phyloP scores from a whole-genome alignment of 352 stramenopile genomes.

The Pythium brassicae region DNA sequence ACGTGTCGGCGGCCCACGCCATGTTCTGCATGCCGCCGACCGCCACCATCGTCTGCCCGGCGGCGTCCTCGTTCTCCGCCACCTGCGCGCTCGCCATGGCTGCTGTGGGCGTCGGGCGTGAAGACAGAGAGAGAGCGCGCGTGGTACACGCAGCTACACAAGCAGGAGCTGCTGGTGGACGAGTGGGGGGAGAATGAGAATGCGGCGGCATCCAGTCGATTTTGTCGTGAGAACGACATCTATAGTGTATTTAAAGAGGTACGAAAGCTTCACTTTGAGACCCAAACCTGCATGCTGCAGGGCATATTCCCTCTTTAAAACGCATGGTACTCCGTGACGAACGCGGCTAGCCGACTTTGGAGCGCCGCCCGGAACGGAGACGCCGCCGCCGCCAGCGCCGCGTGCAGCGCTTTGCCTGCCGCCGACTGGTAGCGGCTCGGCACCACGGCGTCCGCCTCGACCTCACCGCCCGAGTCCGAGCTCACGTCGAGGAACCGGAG shows the following conservation, averaged over 20 bases:
- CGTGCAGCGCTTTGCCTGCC: conserved; percentile 64
- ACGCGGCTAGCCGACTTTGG: conserved; percentile 37
- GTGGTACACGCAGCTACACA: too few species aligned
- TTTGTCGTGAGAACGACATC: background rate
- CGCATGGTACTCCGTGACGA: conserved; percentile 71
- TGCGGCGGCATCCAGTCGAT: too few species aligned
- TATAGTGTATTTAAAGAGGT: background rate
- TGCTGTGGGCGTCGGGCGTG: background rate
- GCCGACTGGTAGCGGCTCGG: conserved; percentile 65
- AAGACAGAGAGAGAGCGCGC: background rate
- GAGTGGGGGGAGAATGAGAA: too few species aligned
- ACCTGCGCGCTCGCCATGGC: conserved; percentile 9
- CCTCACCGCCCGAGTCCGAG: conserved; percentile 66
- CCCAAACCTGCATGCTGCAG: background rate
- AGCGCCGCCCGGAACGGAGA: conserved; percentile 67
- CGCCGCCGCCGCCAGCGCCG: conserved; percentile 36
- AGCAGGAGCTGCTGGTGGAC: background rate
- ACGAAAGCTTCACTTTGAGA: background rate
- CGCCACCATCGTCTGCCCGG: conserved; percentile 54
- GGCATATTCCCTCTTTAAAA: conserved; percentile 33
- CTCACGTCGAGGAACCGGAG: conserved; percentile 83
- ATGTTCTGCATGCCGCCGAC: conserved; percentile 86
- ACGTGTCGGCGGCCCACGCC: conserved; percentile 83
- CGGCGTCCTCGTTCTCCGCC: conserved; percentile 2
- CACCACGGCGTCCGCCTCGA: conserved; percentile 70